Conservation (phyloP, 2,329 filamentous ascomycete genomes). For the Xylaria sp. region DNA sequence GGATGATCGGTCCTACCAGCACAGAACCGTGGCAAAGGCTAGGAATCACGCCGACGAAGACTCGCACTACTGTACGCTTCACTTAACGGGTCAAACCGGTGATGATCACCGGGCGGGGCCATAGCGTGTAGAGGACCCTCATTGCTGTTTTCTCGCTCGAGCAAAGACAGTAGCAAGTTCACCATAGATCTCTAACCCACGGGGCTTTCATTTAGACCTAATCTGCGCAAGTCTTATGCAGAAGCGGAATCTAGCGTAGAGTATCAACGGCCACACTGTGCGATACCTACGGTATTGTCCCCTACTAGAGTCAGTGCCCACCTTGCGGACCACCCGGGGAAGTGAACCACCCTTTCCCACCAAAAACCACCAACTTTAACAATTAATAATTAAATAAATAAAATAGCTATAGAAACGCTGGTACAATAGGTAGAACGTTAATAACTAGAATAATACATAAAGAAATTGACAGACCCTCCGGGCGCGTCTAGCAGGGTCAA, state of each 20-base stretch:
- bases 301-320: background rate
- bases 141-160: background rate
- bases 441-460: too few species aligned
- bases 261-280: background rate
- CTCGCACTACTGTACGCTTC: too few species aligned
- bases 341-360: too few species aligned
- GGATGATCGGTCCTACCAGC: background rate
- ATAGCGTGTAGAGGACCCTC: background rate
- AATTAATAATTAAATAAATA: too few species aligned
- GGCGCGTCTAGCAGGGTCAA: too few species aligned
- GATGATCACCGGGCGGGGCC: background rate
- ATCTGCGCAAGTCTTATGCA: background rate
- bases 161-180: background rate
- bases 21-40: background rate
- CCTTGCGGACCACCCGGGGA: too few species aligned
- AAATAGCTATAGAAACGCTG: too few species aligned
- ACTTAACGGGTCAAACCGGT: constrained; percentile 2
- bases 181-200: background rate
- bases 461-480: too few species aligned
- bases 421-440: too few species aligned
- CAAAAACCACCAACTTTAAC: too few species aligned
- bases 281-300: background rate
- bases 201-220: background rate
- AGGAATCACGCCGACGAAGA: background rate
- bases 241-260: constrained; percentile 5